phyloP scores from a whole-genome alignment of 345 rosid species.

The Lepidium sativum region DNA sequence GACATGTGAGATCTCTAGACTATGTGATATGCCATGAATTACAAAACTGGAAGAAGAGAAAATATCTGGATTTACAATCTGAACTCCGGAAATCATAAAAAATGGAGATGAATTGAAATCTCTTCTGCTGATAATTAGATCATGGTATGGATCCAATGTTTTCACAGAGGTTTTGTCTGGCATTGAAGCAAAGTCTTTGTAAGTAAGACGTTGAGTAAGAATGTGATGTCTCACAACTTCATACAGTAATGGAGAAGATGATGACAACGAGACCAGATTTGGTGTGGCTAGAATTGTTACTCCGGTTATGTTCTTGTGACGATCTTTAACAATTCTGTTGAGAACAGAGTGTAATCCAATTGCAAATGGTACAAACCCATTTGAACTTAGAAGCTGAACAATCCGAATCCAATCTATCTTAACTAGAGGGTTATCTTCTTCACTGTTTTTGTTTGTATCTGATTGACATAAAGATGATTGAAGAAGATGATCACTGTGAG shows the following conservation, averaged over 20 bases:
- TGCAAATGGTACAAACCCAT: constrained; percentile 66
- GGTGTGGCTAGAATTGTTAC: constrained; percentile 61
- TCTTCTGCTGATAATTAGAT: constrained; percentile 32
- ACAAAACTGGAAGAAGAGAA: constrained; percentile 38
- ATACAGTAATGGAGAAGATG: constrained; percentile 44
- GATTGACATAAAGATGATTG: constrained; percentile 25
- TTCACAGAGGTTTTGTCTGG: constrained; percentile 32
- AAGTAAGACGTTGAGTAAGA: constrained; percentile 35
- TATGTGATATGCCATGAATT: constrained; percentile 52
- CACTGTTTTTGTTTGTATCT: constrained; percentile 20
- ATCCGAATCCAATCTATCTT: constrained; percentile 50
- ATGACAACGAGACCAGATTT: constrained; percentile 37
- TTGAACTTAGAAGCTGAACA: constrained; percentile 51
- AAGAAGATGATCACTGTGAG: not conserved
- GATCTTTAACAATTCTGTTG: constrained; percentile 41
- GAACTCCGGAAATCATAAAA: constrained; percentile 40
- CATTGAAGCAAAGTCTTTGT: constrained; percentile 36
- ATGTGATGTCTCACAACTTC: constrained; percentile 52
- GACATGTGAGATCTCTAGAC: constrained; percentile 25
- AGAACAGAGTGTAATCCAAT: constrained; percentile 62
- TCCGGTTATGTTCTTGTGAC: constrained; percentile 29
- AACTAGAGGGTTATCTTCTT: not conserved
- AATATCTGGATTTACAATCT: constrained; percentile 47
- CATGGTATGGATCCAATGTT: constrained; percentile 42
- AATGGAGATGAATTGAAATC: constrained; percentile 10